These are phyloP conservation scores for Alnus rubra DNA, from an alignment of 306 rosid genomes.

Conservation along the genomic window DNA sequence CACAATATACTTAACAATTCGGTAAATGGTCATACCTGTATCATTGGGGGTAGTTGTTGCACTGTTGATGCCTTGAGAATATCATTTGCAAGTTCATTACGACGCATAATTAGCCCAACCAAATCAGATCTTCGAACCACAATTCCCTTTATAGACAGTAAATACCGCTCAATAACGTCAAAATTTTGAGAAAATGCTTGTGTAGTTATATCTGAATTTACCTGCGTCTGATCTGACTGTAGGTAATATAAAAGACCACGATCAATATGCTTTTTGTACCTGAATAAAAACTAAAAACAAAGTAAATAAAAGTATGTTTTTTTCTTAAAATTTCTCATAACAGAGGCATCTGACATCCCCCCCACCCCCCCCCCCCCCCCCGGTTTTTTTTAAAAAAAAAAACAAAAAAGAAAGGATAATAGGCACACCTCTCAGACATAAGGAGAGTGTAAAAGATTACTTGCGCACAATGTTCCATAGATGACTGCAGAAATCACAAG, in stretches of 20 bases:
- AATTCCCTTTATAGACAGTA: constrained; percentile 57
- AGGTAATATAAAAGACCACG: constrained; percentile 91
- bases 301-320: constrained; percentile 15
- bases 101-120: constrained; percentile 83
- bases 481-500: constrained; percentile 58
- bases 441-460: constrained; percentile 83
- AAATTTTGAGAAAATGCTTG: constrained; percentile 20
- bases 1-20: constrained; percentile 19
- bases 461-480: constrained; percentile 85
- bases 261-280: constrained; percentile 74
- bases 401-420: background rate
- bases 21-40: constrained; percentile 47
- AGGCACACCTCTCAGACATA: constrained; percentile 85
- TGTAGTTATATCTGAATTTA: constrained; percentile 25
- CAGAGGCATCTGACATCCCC: background rate
- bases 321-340: background rate
- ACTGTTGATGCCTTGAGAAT: constrained; percentile 67
- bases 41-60: constrained; percentile 84
- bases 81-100: constrained; percentile 88
- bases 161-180: constrained; percentile 22
- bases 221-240: constrained; percentile 80
- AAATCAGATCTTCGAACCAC: constrained; percentile 77
- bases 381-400: too few relatives aligned
- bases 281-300: constrained; percentile 29
- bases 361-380: background rate